A percentile compares a stretch with the other conserved stretches of the same genome.
Evolutionary conservation across 2,329 filamentous ascomycete species (phyloP).

Genomic region (Mollisiaceae sp.): DNA sequence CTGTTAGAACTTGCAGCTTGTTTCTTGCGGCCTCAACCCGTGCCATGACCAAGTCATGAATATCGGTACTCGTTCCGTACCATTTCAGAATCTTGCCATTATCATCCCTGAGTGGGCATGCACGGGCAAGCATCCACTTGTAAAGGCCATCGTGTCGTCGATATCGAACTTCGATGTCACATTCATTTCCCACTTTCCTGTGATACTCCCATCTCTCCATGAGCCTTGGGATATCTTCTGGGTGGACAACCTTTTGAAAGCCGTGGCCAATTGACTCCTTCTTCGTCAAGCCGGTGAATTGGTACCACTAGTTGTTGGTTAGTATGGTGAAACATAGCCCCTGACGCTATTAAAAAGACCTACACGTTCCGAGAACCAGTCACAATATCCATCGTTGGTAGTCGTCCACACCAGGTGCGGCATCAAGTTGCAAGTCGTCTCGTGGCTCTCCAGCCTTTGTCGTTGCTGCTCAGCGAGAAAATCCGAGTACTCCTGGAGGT

Average conservation of each 20-base stretch:
- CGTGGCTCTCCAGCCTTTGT: conserved; percentile 27
- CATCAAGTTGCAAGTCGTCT: conserved; percentile 36
- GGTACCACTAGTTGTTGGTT: conserved; percentile 31
- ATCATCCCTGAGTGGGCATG: conserved; percentile 24
- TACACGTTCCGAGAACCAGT: conserved; percentile 36
- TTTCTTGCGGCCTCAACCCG: conserved; percentile 34
- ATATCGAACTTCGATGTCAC: conserved; percentile 33
- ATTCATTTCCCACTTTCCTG: conserved; percentile 15
- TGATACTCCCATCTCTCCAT: conserved; percentile 23
- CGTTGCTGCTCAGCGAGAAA: conserved; percentile 27
- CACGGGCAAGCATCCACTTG: conserved; percentile 37
- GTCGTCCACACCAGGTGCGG: conserved; percentile 37
- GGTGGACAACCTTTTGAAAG: conserved; percentile 27
- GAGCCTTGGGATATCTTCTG: conserved; percentile 27
- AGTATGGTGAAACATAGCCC: conserved; percentile 1
- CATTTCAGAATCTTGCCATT: conserved; percentile 33
- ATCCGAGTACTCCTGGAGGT: conserved; percentile 30
- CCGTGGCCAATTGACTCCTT: conserved; percentile 26
- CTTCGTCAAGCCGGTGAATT: conserved; percentile 33
- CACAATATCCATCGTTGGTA: conserved; percentile 25
- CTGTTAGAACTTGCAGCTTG: conserved; percentile 33
- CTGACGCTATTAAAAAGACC: neutral
- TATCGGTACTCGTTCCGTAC: conserved; percentile 38
- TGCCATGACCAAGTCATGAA: conserved; percentile 34
- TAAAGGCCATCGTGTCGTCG: conserved; percentile 34